A percentile compares a stretch with the other conserved stretches of the same genome.
phyloP scores from a whole-genome alignment of 768 basidiomycete genomes.

The Panellus pusillus region DNA sequence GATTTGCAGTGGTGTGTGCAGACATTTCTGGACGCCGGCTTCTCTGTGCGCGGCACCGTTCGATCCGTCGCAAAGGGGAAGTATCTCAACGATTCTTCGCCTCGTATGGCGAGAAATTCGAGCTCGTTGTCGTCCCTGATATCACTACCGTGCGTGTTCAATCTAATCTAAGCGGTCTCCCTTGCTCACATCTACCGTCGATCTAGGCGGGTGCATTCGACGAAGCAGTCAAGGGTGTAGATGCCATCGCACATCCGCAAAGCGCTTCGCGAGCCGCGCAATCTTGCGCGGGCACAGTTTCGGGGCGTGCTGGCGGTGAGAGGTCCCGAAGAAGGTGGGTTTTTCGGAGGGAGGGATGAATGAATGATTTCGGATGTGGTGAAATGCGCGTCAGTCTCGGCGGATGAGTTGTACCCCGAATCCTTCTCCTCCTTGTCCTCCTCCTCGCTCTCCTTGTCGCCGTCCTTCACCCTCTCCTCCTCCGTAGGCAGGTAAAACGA shows the following conservation, averaged over 20 bases:
- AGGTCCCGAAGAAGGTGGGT: slow-evolving; percentile 19
- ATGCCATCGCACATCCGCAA: slow-evolving; percentile 66
- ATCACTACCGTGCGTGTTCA: slow-evolving; percentile 39
- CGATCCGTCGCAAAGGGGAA: slow-evolving; percentile 58
- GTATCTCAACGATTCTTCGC: slow-evolving; percentile 56
- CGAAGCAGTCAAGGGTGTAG: slow-evolving; percentile 72
- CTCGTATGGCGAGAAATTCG: slow-evolving; percentile 55
- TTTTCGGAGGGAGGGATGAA: slow-evolving; percentile 3
- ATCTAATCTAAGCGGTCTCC: no score
- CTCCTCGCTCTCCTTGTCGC: slow-evolving; percentile 6
- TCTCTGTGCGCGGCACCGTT: slow-evolving; percentile 63
- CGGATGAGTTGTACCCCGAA: slow-evolving; percentile 20
- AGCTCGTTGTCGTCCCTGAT: slow-evolving; percentile 69
- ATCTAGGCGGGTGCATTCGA: slow-evolving; percentile 72
- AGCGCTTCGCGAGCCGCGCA: slow-evolving; percentile 44
- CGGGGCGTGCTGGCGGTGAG: slow-evolving; percentile 32
- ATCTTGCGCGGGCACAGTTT: slow-evolving; percentile 35
- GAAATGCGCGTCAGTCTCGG: background rate
- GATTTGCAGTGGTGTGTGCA: slow-evolving; percentile 48
- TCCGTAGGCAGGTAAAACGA: slow-evolving; percentile 53
- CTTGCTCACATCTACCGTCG: background rate
- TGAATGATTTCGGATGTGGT: background rate
- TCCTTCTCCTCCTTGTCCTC: slow-evolving; percentile 21
- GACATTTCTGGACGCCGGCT: slow-evolving; percentile 58
- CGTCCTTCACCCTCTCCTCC: slow-evolving; percentile 23